Conservation (phyloP, 1,284 basidiomycete species). For the Naganishia liquefaciens region DNA sequence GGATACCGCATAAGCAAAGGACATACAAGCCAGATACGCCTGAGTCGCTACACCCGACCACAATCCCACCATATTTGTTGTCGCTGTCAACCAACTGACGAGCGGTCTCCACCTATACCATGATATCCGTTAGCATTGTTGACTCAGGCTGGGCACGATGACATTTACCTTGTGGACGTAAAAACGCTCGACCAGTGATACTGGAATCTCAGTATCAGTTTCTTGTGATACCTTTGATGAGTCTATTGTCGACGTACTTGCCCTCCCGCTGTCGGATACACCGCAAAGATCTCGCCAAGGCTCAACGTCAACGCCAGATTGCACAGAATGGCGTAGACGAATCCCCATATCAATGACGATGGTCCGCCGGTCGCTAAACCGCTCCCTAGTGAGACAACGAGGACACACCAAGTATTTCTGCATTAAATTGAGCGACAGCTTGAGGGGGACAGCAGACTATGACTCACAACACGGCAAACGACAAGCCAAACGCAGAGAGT, state of each 20-base stretch:
- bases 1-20: not conserved
- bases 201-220: not conserved
- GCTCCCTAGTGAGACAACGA: not conserved
- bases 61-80: conserved; percentile 12
- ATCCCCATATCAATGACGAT: conserved; percentile 13
- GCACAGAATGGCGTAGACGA: conserved; percentile 14
- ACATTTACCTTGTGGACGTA: not conserved
- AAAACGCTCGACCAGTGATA: conserved; percentile 20
- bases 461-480: conserved; percentile 17
- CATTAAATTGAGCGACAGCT: not conserved
- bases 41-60: conserved; percentile 15
- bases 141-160: not conserved
- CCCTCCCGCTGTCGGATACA: conserved; percentile 20
- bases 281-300: conserved; percentile 6
- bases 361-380: conserved; percentile 7
- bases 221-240: not conserved
- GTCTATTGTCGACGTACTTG: not conserved
- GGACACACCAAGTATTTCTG: conserved; percentile 19
- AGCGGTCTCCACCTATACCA: conserved; percentile 1
- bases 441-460: too few relatives aligned
- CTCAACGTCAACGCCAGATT: conserved; percentile 12
- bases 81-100: conserved; percentile 17
- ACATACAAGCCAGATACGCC: conserved; percentile 4
- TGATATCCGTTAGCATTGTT: not conserved
- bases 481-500: conserved; percentile 9